Conservation (phyloP, 1,284 basidiomycete species). For the Cystobasidium pallidum region DNA sequence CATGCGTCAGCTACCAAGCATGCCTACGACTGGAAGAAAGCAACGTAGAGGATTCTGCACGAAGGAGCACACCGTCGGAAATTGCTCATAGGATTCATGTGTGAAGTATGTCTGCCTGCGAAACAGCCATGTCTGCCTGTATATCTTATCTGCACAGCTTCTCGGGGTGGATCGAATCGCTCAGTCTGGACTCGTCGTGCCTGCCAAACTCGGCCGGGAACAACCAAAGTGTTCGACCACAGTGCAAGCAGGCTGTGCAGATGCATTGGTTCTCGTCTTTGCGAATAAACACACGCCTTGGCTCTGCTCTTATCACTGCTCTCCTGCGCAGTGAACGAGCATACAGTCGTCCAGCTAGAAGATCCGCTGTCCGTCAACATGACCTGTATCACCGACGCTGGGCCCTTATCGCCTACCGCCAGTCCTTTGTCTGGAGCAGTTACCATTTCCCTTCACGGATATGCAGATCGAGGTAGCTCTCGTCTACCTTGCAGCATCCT, state of each 20-base stretch:
- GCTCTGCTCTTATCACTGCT: constrained; percentile 12
- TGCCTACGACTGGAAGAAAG: too few species aligned
- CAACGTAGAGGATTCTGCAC: too few species aligned
- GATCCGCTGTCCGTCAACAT: too few species aligned
- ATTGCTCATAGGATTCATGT: too few species aligned
- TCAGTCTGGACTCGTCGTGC: background rate
- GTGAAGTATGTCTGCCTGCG: too few species aligned
- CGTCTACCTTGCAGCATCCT: background rate
- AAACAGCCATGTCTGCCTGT: too few species aligned
- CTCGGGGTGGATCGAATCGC: background rate
- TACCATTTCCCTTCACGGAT: background rate
- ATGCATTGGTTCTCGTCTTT: background rate
- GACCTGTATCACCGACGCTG: background rate
- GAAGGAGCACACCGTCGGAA: too few species aligned
- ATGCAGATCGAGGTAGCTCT: background rate
- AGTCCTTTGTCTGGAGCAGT: background rate
- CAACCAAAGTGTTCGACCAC: background rate
- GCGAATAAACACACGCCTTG: constrained; percentile 5
- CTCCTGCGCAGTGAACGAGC: background rate
- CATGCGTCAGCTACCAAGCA: too few species aligned
- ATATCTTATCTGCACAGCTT: too few species aligned
- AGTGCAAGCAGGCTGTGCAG: background rate
- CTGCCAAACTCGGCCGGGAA: background rate
- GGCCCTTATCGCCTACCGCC: background rate
- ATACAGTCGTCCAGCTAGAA: too few species aligned